A percentile compares a stretch with the other conserved stretches of the same genome.
phyloP scores from a whole-genome alignment of 768 basidiomycete species.

The Boletus rubroflammeus region DNA sequence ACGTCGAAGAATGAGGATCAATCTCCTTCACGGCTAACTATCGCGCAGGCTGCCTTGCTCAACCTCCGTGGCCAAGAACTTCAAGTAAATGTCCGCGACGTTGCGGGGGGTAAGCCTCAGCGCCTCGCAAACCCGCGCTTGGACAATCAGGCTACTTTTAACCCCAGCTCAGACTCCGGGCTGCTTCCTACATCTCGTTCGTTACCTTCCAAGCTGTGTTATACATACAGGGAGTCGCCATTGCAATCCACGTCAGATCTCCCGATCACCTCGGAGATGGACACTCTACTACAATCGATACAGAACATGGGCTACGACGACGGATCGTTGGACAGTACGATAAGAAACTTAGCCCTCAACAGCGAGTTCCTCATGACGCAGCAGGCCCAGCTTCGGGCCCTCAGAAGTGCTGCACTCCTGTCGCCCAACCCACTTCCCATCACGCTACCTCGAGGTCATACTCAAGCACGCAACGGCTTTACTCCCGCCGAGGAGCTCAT shows the following conservation, averaged over 20 bases:
- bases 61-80: constrained; percentile 68
- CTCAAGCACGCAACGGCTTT: constrained; percentile 50
- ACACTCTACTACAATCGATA: constrained; percentile 36
- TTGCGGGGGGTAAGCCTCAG: constrained; percentile 8
- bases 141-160: constrained; percentile 3
- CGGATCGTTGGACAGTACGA: constrained; percentile 8
- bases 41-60: constrained; percentile 73
- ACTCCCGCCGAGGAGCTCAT: constrained; percentile 68
- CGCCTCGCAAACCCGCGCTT: constrained; percentile 1
- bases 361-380: constrained; percentile 16
- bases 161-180: not conserved
- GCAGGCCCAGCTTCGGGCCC: constrained; percentile 22
- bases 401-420: constrained; percentile 18
- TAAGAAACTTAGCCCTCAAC: constrained; percentile 13
- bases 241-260: constrained; percentile 13
- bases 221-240: constrained; percentile 17
- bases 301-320: constrained; percentile 22
- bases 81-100: constrained; percentile 19
- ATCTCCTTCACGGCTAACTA: constrained; percentile 63
- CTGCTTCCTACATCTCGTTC: constrained; percentile 17
- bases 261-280: constrained; percentile 38
- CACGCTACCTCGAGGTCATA: constrained; percentile 21
- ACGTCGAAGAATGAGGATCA: constrained; percentile 55
- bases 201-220: constrained; percentile 19
- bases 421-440: constrained; percentile 9